These are phyloP conservation scores for Chaetomium sp. DNA, from an alignment of 2,329 filamentous ascomycete species.

Conservation along the genomic window DNA sequence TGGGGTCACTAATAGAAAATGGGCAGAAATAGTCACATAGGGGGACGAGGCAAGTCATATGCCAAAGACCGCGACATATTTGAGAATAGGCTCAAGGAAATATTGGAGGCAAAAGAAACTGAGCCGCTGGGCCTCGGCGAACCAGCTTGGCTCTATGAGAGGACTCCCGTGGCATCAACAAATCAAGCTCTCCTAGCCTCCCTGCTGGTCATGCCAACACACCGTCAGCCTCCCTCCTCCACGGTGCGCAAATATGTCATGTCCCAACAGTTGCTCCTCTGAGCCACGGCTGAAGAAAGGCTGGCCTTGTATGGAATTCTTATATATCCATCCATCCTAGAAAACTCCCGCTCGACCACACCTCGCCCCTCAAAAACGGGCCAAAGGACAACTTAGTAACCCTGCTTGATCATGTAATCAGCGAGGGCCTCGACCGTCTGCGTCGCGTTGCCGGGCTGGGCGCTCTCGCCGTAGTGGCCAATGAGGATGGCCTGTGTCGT, in stretches of 20 bases:
- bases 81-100: neutral
- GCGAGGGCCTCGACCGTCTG: conserved; percentile 79
- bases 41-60: neutral
- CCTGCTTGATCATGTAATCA: conserved; percentile 79
- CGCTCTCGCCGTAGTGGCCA: conserved; percentile 81
- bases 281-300: conserved; percentile 4
- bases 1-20: conserved; percentile 12
- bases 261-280: conserved; percentile 5
- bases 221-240: neutral
- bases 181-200: conserved; percentile 15
- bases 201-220: conserved; percentile 6
- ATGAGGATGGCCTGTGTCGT: conserved; percentile 87
- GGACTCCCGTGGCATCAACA: conserved; percentile 10
- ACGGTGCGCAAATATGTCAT: conserved; percentile 10
- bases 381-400: conserved; percentile 63
- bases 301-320: conserved; percentile 8
- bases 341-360: neutral
- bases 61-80: neutral
- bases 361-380: neutral
- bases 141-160: conserved; percentile 15
- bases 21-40: neutral
- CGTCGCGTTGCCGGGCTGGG: conserved; percentile 74
- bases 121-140: conserved; percentile 6
- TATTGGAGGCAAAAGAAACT: conserved; percentile 20
- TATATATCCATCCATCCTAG: conserved; percentile 15